These are phyloP conservation scores for Tritrichomonas musculus DNA, from an alignment of 208 protist genomes.

Conservation along the genomic window DNA sequence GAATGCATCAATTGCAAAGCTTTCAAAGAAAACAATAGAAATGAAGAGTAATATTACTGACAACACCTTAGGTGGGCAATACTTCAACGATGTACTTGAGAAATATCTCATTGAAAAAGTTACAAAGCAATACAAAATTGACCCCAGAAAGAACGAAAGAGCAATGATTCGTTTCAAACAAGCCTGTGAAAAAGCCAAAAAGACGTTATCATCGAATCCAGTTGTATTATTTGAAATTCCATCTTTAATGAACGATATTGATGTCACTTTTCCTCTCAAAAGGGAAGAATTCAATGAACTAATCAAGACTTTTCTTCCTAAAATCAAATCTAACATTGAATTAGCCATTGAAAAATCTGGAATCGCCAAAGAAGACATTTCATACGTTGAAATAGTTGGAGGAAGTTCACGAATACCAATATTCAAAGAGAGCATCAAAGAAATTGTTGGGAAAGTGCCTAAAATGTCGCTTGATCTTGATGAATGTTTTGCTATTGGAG, in stretches of 20 bases:
- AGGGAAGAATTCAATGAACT: neutral
- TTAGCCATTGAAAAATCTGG: neutral
- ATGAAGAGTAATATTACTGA: conserved; percentile 31
- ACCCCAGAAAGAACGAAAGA: conserved; percentile 37
- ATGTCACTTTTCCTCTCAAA: neutral
- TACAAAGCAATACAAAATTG: conserved; percentile 30
- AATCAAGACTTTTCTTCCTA: neutral
- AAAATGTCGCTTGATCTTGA: neutral
- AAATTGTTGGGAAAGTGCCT: neutral
- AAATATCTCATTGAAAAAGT: conserved; percentile 38
- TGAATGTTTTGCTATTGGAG: neutral
- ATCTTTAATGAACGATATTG: conserved; percentile 41
- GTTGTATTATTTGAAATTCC: conserved; percentile 39
- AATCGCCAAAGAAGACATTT: neutral
- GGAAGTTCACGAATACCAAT: neutral
- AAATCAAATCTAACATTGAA: neutral
- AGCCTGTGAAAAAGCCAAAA: conserved; percentile 36
- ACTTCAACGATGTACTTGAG: conserved; percentile 31
- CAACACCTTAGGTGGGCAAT: conserved; percentile 35
- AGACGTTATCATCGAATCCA: conserved; percentile 41
- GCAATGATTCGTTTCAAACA: conserved; percentile 7
- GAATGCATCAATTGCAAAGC: neutral
- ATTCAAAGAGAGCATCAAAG: neutral
- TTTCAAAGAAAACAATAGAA: conserved; percentile 13
- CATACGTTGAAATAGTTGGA: neutral